Conservation (phyloP, 768 basidiomycete species). For the Pholiota conissans region DNA sequence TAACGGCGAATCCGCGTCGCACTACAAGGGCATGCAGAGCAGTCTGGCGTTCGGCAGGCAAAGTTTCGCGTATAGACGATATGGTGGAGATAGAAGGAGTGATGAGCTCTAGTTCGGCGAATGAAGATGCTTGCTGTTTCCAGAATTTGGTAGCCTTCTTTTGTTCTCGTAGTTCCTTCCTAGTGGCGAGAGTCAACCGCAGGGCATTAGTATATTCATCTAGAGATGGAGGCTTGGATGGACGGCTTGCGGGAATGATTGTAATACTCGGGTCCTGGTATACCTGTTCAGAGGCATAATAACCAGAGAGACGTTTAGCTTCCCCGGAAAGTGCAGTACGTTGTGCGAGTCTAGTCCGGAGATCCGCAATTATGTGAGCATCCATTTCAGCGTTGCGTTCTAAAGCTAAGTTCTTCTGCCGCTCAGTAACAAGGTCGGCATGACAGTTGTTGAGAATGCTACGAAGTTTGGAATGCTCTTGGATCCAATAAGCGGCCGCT, state of each 20-base stretch:
- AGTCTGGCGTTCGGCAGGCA: conserved; percentile 34
- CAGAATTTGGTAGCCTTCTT: conserved; percentile 47
- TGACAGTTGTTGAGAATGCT: conserved; percentile 17
- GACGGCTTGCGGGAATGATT: not conserved
- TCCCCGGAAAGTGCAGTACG: conserved; percentile 13
- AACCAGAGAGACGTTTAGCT: not conserved
- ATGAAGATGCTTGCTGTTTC: conserved; percentile 42
- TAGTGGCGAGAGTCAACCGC: conserved; percentile 41
- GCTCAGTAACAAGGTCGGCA: conserved; percentile 17
- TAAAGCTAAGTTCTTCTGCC: conserved; percentile 13
- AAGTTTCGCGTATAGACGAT: conserved; percentile 33
- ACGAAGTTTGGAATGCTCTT: conserved; percentile 21
- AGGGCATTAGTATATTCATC: conserved; percentile 52
- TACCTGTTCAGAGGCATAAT: not conserved
- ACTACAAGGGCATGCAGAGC: conserved; percentile 41
- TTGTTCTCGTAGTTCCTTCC: conserved; percentile 42
- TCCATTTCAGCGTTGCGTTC: conserved; percentile 21
- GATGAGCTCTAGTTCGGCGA: conserved; percentile 23
- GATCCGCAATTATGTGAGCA: conserved; percentile 12
- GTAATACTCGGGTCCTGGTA: not conserved
- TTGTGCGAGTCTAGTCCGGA: conserved; percentile 20
- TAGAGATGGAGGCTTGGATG: conserved; percentile 29
- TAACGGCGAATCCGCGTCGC: conserved; percentile 13
- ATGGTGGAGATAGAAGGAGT: conserved; percentile 41
- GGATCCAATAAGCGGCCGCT: conserved; percentile 19